A percentile compares a stretch with the other conserved stretches of the same genome.
Evolutionary conservation across 495 filamentous ascomycete species (phyloP).

Genomic region (Lasiosphaeria miniovina): DNA sequence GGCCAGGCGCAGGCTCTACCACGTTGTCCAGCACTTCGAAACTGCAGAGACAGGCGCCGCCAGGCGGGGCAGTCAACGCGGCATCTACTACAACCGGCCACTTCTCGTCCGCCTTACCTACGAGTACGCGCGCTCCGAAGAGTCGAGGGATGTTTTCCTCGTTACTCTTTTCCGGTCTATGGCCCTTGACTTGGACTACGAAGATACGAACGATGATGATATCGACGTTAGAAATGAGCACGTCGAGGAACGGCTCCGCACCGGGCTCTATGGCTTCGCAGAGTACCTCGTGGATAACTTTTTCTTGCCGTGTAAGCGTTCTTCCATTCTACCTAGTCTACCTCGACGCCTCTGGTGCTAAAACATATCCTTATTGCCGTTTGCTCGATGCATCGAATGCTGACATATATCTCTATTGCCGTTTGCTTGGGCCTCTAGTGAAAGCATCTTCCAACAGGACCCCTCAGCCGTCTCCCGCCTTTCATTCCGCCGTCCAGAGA

Average conservation of each 20-base stretch:
- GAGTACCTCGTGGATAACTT: slow-evolving; percentile 5
- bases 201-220: background rate
- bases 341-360: too few relatives aligned
- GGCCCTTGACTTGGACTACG: background rate
- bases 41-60: background rate
- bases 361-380: background rate
- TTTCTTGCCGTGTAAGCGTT: slow-evolving; percentile 3
- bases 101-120: slow-evolving; percentile 3
- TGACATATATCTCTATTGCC: background rate
- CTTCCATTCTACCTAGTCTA: background rate
- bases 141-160: background rate
- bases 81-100: slow-evolving; percentile 1
- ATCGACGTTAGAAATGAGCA: background rate
- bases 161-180: background rate
- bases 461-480: background rate
- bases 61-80: background rate
- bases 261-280: background rate
- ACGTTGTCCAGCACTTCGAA: background rate
- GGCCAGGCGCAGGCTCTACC: background rate
- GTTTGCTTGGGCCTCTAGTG: background rate
- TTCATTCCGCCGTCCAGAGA: background rate
- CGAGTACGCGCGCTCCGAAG: background rate
- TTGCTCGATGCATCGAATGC: background rate
- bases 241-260: background rate
- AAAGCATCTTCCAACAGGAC: background rate